Evolutionary conservation across 805 yeast genomes (phyloP), one percentile per base, ranked within the genome.

Genomic region (Metschnikowia arizonensis): DNA sequence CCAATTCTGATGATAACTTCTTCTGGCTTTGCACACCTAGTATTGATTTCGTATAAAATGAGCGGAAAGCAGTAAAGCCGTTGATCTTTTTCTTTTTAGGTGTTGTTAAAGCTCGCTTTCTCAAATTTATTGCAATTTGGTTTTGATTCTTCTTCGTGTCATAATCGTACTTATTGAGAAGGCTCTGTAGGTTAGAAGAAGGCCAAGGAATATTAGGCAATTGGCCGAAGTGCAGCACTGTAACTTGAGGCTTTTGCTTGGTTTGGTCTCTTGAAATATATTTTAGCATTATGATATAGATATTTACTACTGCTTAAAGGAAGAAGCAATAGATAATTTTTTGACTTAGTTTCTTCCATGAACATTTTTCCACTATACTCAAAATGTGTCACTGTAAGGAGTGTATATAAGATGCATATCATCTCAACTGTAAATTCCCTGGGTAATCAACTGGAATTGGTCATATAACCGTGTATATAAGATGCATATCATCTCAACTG

Each of bases 401-500:
- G 32, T 25, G 30, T 11, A 10, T 10, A 12, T 29, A 14, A 17
- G 21, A 8, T 23, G 21, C 26, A 32, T 11, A 32, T 18, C 34
- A 32, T 32, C 34, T 40, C 41, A 48, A 46, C 42, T 81, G 63
- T 88, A 93, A 23, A 93, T 93, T 35, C 99, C 99, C 68, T 93
- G 99, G 0, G 98, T 90, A 40, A 89, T 68, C 63, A 93, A 70
- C 65, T 93, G 99, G 69, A 86, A 93, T 62, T 91, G 98, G 62
- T 93, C 99, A 60, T 93, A 93, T 26, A 93, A 70, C 54, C 97
- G 32, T 25, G 30, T 11, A 10, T 10, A 12, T 29, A 14, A 17
- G 21, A 8, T 23, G 21, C 26, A 32, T 11, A 32, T 18, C 34
- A 32, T 32, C 34, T 40, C 41, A 48, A 46, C 42, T 81, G 63